Evolutionary conservation across 768 basidiomycete species (phyloP), one percentile per base, ranked within the genome.

Genomic region (Krasilnikovozyma curviuscula): DNA sequence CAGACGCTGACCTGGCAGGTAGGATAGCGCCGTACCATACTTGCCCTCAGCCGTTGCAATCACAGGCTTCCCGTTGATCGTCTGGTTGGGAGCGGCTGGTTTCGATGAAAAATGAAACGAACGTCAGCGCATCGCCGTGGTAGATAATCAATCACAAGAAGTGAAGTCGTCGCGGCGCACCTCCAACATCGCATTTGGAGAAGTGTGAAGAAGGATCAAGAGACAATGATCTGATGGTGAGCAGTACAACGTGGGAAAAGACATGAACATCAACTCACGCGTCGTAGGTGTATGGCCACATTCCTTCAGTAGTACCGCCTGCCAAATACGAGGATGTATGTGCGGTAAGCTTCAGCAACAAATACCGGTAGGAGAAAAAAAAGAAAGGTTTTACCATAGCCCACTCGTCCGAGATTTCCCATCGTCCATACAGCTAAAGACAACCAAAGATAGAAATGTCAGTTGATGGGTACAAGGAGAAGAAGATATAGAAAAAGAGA

Each of bases 1-100:
- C 32, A 54, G 46, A 23, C 62, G 54, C 45, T 64, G 65, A 37
- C 65, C 65, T 19, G 65, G 10, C 60, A 59, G 55, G 46, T 52
- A 52, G 6, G 38, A 41, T 7, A 52, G 41, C 25, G 29, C 39
- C 35, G 42, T 30, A 31, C 38, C 30, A 7, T 14, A 25, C 2
- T n/a, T 9, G 5, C 18, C 32, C 3, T 47, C 33, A 16, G 39
- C 35, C 24, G 42, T 18, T 18, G 45, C 39, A 29, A 40, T 40
- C 1, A 13, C 46, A 8, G 45, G 46, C 10, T 32, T n/a, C 3
- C 50, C 50, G 14, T 39, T 42, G 16, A 44, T n/a, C 3, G 49
- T 50, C 19, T 50, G 49, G 29, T 50, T 50, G 14, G 43, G 18
- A 12, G 45, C 14, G 5, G 49, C 40, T 41, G n/a, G n/a, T n/a